Base-by-base conservation (phyloP, 176 grass and related monocot species). In the Hsuehochloa calcarea region DNA sequence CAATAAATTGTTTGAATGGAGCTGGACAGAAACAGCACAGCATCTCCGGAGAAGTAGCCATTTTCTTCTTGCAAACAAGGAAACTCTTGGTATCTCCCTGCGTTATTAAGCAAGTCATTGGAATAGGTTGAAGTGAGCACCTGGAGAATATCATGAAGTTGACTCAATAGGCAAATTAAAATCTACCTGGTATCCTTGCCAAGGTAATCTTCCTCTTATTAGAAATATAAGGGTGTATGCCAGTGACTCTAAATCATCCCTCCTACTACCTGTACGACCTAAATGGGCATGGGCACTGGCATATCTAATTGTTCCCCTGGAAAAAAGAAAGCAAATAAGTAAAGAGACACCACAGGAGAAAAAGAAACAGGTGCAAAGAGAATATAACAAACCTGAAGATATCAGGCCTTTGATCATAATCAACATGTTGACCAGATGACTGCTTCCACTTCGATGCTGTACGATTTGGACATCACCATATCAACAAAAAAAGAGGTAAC, bases 11-110 rank as follows among this genome's bases (percentile, higher is more conserved):
- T 80, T 95, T 97, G 61, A 97, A 94, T 46, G 95, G 95, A 62
- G 92, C 46, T 82, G 95, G 95, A 86, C 95, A 97, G 83, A 91
- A 91, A 75, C 89, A 93, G 35, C 95, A 91, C 58, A 97, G 78
- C 46, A 90, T 78, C 64, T 97, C 95, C 8, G 92, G 87, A 65
- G 95, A 90, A 45, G 89, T 93, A 31, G 80, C 82, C 95, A 97
- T 97, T 88, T 97, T 97, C 87, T 97, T 97, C 85, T 95, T 97
- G 86, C 92, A 93, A 84, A 97, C 95, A 85, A 97, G 91, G 82
- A 97, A 97, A 82, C 89, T 91, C 80, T 97, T 97, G 69, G 90
- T 93, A 77, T 97, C 95, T 68, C 95, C 95, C 95, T 97, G 91
- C 38, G 62, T 65, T 72, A 62, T 79, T 46, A 58, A 75, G 54